phyloP scores from a whole-genome alignment of 2,329 filamentous ascomycete species.

The Talaromyces albobiverticillius region DNA sequence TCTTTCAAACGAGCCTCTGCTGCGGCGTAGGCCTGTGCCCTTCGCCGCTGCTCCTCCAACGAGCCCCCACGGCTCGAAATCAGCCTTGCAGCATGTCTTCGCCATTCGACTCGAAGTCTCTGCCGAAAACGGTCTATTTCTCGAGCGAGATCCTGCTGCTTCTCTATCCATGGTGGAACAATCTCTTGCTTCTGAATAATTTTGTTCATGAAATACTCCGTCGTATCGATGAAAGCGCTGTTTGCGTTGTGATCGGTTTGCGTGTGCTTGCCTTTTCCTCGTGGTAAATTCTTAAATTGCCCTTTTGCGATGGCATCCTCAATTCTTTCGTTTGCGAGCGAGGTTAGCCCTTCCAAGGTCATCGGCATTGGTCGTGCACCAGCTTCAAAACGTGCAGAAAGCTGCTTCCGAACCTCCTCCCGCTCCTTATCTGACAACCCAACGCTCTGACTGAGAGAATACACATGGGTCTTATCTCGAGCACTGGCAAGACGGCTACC shows the following conservation, averaged over 20 bases:
- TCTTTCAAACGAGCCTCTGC: slow-evolving; percentile 59
- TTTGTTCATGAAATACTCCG: slow-evolving; percentile 97
- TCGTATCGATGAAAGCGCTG: slow-evolving; percentile 91
- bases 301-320: slow-evolving; percentile 91
- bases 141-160: slow-evolving; percentile 83
- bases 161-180: slow-evolving; percentile 97
- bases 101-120: slow-evolving; percentile 79
- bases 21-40: slow-evolving; percentile 70
- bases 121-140: slow-evolving; percentile 68
- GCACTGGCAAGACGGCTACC: slow-evolving; percentile 56
- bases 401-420: slow-evolving; percentile 66
- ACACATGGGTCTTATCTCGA: slow-evolving; percentile 57
- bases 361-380: slow-evolving; percentile 70
- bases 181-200: slow-evolving; percentile 97
- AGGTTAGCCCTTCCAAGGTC: slow-evolving; percentile 72
- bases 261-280: slow-evolving; percentile 67
- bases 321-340: slow-evolving; percentile 85
- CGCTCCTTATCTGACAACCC: slow-evolving; percentile 68
- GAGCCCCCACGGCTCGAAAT: slow-evolving; percentile 76
- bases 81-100: slow-evolving; percentile 71
- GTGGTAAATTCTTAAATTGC: slow-evolving; percentile 79
- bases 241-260: slow-evolving; percentile 77
- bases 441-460: slow-evolving; percentile 52
- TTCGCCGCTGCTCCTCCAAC: slow-evolving; percentile 67
- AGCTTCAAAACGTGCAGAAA: slow-evolving; percentile 77